Percentiles rank a stretch among this genome's conserved stretches.
These are phyloP conservation scores for Ophiognomonia clavigignenti-juglandacearum DNA, from an alignment of 2,329 filamentous ascomycete genomes.

Conservation along the genomic window DNA sequence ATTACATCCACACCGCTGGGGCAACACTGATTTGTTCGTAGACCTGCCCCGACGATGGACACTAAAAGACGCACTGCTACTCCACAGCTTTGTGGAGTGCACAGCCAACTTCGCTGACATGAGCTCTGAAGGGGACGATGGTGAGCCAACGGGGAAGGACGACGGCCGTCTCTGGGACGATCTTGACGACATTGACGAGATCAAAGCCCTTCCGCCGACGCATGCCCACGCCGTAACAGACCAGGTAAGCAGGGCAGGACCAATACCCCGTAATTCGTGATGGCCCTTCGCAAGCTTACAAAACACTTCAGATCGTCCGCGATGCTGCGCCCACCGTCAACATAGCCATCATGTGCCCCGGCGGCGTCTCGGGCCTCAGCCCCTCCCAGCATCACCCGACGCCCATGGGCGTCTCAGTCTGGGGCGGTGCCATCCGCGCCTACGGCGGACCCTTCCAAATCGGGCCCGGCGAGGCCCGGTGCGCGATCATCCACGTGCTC, in stretches of 20 bases:
- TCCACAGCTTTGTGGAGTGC: not conserved
- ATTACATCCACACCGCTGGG: conserved; percentile 18
- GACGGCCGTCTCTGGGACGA: conserved; percentile 17
- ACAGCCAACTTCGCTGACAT: not conserved
- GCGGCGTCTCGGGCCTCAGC: conserved; percentile 8
- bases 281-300: not conserved
- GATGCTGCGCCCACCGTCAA: conserved; percentile 8
- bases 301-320: conserved; percentile 5
- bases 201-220: conserved; percentile 4
- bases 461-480: conserved; percentile 12
- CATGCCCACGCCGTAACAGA: conserved; percentile 15
- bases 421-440: conserved; percentile 3
- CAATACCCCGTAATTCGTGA: not conserved
- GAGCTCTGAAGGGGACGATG: not conserved
- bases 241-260: not conserved
- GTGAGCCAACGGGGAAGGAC: conserved; percentile 6
- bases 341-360: conserved; percentile 16
- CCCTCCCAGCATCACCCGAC: conserved; percentile 7
- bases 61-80: no score
- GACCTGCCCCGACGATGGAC: not conserved
- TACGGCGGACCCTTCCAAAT: conserved; percentile 15
- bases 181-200: conserved; percentile 14
- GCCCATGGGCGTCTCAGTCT: conserved; percentile 5
- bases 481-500: conserved; percentile 12
- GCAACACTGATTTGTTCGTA: conserved; percentile 15